A percentile compares a stretch with the other conserved stretches of the same genome.
Conservation (phyloP, 768 basidiomycete genomes). For the Boletus reticuloceps region DNA sequence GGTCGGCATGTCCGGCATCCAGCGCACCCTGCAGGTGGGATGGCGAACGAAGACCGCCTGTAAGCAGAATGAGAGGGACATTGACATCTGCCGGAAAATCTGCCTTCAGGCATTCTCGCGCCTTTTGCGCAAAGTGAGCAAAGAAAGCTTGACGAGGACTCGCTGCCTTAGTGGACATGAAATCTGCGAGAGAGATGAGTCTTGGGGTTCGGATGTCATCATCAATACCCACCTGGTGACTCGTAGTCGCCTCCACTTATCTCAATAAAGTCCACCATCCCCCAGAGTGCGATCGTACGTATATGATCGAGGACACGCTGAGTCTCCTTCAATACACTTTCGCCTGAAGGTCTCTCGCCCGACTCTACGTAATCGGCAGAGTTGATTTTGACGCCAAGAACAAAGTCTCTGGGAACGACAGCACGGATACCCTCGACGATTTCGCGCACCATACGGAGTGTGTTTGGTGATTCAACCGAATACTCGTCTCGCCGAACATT, state of each 20-base stretch:
- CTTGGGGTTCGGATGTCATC: background rate
- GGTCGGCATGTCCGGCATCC: conserved; percentile 54
- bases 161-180: conserved; percentile 31
- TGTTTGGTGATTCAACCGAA: conserved; percentile 39
- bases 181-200: conserved; percentile 36
- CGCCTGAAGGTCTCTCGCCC: conserved; percentile 26
- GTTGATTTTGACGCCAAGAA: conserved; percentile 79
- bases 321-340: conserved; percentile 28
- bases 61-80: conserved; percentile 69
- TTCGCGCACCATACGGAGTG: conserved; percentile 55
- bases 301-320: conserved; percentile 59
- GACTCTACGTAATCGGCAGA: conserved; percentile 65
- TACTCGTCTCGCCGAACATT: conserved; percentile 65
- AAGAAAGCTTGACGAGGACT: conserved; percentile 69
- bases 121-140: conserved; percentile 58
- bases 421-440: conserved; percentile 57
- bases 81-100: conserved; percentile 21
- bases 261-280: conserved; percentile 77
- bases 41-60: conserved; percentile 72
- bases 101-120: conserved; percentile 44
- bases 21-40: conserved; percentile 55
- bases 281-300: conserved; percentile 58
- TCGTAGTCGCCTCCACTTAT: conserved; percentile 89
- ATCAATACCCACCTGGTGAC: conserved; percentile 51
- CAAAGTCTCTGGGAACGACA: conserved; percentile 54